These are phyloP conservation scores for Clonostachys rhizophaga DNA, from an alignment of 2,329 filamentous ascomycete species.

Conservation along the genomic window DNA sequence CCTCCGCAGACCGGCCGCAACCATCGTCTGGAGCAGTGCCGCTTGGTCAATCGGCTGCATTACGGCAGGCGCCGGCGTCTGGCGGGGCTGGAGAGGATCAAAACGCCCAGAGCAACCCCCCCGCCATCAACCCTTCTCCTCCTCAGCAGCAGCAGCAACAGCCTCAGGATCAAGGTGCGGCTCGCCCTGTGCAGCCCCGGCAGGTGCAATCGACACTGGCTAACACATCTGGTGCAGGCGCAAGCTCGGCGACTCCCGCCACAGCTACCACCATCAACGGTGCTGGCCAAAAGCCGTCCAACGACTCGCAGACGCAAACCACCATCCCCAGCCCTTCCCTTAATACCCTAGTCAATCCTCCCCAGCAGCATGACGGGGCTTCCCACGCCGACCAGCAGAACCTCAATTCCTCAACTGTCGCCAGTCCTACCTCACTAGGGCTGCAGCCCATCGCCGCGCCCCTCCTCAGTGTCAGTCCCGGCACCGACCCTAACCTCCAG, in stretches of 20 bases:
- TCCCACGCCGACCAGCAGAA: conserved; percentile 10
- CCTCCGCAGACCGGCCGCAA: too few relatives aligned
- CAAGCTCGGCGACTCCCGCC: neutral
- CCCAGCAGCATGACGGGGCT: conserved; percentile 33
- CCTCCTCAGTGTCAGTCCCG: conserved; percentile 26
- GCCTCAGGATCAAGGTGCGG: neutral
- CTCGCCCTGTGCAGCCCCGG: neutral
- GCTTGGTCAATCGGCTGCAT: too few relatives aligned
- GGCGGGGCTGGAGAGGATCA: neutral
- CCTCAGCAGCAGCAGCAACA: conserved; percentile 26
- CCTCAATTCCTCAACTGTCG: conserved; percentile 6
- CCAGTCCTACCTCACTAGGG: conserved; percentile 13
- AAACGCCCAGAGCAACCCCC: conserved; percentile 52
- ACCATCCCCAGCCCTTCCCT: conserved; percentile 77
- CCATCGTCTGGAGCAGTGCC: too few relatives aligned
- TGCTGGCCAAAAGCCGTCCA: too few relatives aligned
- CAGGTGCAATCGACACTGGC: neutral
- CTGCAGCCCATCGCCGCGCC: conserved; percentile 12
- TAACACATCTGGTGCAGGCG: neutral
- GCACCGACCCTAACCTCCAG: conserved; percentile 23
- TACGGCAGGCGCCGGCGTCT: neutral
- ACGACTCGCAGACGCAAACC: conserved; percentile 29
- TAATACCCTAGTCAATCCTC: conserved; percentile 72
- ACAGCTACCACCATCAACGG: neutral
- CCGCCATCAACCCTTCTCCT: conserved; percentile 10